Conservation (phyloP, 2,329 filamentous ascomycete genomes). For the Fusarium continuum region DNA sequence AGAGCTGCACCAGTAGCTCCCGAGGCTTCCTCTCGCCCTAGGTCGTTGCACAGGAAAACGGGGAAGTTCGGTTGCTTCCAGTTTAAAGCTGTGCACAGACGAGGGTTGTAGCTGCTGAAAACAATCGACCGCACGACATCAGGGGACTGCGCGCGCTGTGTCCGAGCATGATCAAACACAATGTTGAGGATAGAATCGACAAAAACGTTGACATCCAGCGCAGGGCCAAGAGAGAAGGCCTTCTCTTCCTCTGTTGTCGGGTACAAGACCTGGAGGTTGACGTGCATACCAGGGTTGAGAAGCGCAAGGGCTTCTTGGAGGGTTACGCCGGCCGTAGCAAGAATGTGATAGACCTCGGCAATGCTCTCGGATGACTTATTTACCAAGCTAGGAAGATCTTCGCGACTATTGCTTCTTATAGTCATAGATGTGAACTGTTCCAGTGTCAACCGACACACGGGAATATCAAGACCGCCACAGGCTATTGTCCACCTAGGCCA, state of each 20-base stretch:
- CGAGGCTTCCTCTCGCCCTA: constrained; percentile 69
- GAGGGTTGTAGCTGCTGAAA: constrained; percentile 91
- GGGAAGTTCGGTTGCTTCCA: constrained; percentile 99
- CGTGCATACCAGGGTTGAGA: constrained; percentile 81
- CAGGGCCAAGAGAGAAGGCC: constrained; percentile 73
- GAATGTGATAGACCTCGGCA: constrained; percentile 73
- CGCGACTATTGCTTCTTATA: constrained; percentile 53
- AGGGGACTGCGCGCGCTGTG: constrained; percentile 67
- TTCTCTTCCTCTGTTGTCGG: constrained; percentile 80
- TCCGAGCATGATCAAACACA: constrained; percentile 90
- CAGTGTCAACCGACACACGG: constrained; percentile 80
- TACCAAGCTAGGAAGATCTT: constrained; percentile 55
- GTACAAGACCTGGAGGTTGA: constrained; percentile 93
- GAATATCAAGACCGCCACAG: constrained; percentile 80
- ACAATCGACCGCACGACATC: constrained; percentile 86
- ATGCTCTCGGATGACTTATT: constrained; percentile 63
- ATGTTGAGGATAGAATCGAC: constrained; percentile 84
- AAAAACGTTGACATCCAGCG: constrained; percentile 84
- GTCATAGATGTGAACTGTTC: constrained; percentile 72
- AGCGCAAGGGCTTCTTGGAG: constrained; percentile 79
- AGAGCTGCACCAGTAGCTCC: constrained; percentile 50
- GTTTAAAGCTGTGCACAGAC: constrained; percentile 91
- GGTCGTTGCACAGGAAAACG: constrained; percentile 92
- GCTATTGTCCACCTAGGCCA: constrained; percentile 86
- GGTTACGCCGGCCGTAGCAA: constrained; percentile 81